Evolutionary conservation across 2,329 filamentous ascomycete genomes (phyloP).

Genomic region (Trichoderma atrobrunneum): DNA sequence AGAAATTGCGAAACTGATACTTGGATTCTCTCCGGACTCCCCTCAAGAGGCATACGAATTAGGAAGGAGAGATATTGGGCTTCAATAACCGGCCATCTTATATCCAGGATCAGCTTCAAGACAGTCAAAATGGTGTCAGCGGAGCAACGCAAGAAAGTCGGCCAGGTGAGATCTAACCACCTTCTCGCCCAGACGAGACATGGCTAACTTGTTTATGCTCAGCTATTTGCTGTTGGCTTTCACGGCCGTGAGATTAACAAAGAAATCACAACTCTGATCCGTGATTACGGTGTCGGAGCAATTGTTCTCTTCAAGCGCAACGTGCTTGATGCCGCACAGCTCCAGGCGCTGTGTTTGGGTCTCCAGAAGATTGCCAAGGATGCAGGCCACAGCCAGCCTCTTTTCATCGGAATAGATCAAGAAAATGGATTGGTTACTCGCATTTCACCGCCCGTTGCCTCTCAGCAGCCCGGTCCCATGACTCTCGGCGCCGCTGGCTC

Average conservation of each 20-base stretch:
- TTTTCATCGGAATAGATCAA: conserved; percentile 30
- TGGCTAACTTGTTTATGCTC: not conserved
- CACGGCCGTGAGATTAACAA: conserved; percentile 25
- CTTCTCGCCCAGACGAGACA: too few relatives aligned
- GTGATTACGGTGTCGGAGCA: conserved; percentile 28
- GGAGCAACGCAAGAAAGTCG: conserved; percentile 21
- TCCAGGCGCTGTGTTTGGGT: conserved; percentile 25
- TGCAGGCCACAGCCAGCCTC: conserved; percentile 27
- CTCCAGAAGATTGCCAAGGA: conserved; percentile 27
- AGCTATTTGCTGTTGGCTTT: conserved; percentile 31
- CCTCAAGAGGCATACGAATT: not conserved
- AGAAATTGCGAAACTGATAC: not conserved
- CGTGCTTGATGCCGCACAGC: conserved; percentile 23
- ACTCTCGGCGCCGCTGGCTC: conserved; percentile 26
- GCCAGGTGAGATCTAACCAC: conserved; percentile 14
- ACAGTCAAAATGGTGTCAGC: conserved; percentile 15
- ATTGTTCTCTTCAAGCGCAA: conserved; percentile 31
- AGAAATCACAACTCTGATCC: conserved; percentile 27
- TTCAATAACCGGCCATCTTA: rapidly evolving
- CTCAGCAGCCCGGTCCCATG: conserved; percentile 29
- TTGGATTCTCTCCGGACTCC: not conserved
- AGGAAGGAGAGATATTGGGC: not conserved
- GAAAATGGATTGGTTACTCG: conserved; percentile 30
- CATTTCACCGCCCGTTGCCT: conserved; percentile 26
- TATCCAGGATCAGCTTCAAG: not conserved